Base-by-base conservation (phyloP, 2,329 filamentous ascomycete species). In the Pseudogymnoascus sp. region DNA sequence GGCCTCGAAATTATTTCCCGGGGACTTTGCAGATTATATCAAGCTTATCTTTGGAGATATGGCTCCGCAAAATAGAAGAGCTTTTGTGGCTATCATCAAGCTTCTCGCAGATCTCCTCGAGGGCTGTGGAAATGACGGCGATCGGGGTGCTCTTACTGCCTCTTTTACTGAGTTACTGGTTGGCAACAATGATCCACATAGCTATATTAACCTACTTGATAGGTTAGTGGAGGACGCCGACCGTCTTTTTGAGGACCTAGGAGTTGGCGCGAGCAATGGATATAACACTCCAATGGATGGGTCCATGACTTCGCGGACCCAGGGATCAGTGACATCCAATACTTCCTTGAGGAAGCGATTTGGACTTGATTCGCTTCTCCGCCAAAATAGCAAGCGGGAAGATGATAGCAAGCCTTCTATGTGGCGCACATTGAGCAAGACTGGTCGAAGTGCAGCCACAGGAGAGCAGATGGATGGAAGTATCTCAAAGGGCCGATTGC, bases 101-200 rank as follows among this genome's bases (percentile, higher is more conserved):
- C 80, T 97, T 33, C 80, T 97, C 25, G 89, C 90, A 0, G 91
- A 96, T 70, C 78, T 97, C 31, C 82, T 97, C 5, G 92, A 96
- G 66, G 92, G 90, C 2, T 96, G 92, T 67, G 87, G 87, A 59
- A 96, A 96, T 69, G 93, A 97, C 71, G 89, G 91, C 33, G 93
- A 97, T 72, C 84, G 92, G 58, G 93, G 93, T 58, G 89, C 90
- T 21, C 76, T 97, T 68, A 97, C 92, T 0, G 85, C 90, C 48
- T 89, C 91, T 1, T 97, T 97, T 77, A 87, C 92, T 0, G 92
- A 97, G 72, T 80, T 97, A 59, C 78, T 97, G 5, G 88, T 94
- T 1, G 83, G 86, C 4, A 87, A 92, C 63, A 88, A 87, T 5
- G 85, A 87, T 64, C 86, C 92, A 1, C 86, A 90, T 63, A 84